Evolutionary conservation across 768 basidiomycete genomes (phyloP).

Genomic region (Galerina sulciceps): DNA sequence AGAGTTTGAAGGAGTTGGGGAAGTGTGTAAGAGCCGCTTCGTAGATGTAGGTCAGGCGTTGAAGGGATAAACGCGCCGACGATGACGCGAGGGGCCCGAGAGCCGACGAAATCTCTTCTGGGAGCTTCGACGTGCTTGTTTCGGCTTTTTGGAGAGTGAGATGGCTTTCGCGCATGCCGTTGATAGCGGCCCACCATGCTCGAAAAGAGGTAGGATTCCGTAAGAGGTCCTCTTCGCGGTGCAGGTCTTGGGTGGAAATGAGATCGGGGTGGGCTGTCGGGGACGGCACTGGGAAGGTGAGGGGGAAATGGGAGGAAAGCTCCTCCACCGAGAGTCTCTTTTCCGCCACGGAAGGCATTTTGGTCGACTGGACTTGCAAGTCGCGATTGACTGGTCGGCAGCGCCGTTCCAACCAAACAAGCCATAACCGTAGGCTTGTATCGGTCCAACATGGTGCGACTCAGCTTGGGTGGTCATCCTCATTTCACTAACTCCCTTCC

Average conservation of each 20-base stretch:
- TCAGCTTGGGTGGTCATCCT: neutral
- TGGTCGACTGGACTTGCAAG: constrained; percentile 5
- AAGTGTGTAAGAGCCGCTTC: constrained; percentile 90
- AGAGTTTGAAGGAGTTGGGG: constrained; percentile 90
- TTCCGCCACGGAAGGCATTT: constrained; percentile 63
- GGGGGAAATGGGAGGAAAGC: constrained; percentile 67
- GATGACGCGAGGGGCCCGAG: constrained; percentile 83
- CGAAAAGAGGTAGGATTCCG: constrained; percentile 91
- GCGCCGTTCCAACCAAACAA: neutral
- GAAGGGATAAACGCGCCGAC: constrained; percentile 73
- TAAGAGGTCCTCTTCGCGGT: constrained; percentile 92
- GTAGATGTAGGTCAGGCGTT: constrained; percentile 89
- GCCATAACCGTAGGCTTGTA: neutral
- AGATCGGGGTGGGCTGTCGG: constrained; percentile 80
- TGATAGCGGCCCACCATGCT: constrained; percentile 91
- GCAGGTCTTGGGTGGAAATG: constrained; percentile 73
- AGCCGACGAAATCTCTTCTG: constrained; percentile 55
- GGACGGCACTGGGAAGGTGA: constrained; percentile 84
- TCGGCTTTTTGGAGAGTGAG: constrained; percentile 61
- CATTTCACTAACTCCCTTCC: neutral
- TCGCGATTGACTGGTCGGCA: neutral
- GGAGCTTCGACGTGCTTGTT: constrained; percentile 35
- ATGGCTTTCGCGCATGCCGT: constrained; percentile 71
- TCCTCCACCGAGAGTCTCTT: constrained; percentile 52
- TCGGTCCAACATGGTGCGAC: constrained; percentile 8